Percentiles rank a stretch among this genome's conserved stretches.
Conservation (phyloP, 805 yeast species). For the Zygoascus biomembranicola region DNA sequence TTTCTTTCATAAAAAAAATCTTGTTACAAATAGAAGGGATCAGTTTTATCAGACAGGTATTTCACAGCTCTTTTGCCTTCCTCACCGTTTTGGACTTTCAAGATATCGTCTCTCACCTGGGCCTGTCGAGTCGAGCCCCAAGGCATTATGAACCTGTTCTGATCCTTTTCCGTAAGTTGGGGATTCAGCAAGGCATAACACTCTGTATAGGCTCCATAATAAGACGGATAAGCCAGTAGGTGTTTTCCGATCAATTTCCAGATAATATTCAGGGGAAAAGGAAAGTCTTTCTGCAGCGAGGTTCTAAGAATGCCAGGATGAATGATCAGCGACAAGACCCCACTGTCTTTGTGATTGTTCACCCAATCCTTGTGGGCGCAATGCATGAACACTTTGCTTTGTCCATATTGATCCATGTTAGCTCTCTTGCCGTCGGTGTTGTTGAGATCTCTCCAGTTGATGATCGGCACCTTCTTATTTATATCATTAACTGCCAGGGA, state of each 20-base stretch:
- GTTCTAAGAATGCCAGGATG: constrained; percentile 37
- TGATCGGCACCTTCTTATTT: constrained; percentile 21
- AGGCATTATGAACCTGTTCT: not conserved
- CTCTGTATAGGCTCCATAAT: constrained; percentile 39
- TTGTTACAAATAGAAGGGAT: not conserved
- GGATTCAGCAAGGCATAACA: constrained; percentile 38
- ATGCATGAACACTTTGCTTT: constrained; percentile 36
- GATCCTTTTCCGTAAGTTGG: constrained; percentile 25
- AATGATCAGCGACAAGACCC: constrained; percentile 28
- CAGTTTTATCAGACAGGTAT: not conserved
- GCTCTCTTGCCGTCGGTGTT: constrained; percentile 14
- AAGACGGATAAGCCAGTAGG: constrained; percentile 14
- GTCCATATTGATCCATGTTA: constrained; percentile 29
- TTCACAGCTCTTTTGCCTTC: not conserved
- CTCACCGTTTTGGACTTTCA: not conserved
- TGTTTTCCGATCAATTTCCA: constrained; percentile 10
- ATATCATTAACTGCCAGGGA: constrained; percentile 27
- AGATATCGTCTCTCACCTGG: not conserved
- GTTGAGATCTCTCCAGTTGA: constrained; percentile 30
- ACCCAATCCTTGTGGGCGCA: constrained; percentile 33
- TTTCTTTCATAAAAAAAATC: too few species aligned
- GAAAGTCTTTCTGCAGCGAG: constrained; percentile 27
- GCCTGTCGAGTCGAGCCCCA: not conserved
- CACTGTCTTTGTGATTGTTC: constrained; percentile 17
- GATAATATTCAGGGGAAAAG: not conserved